A percentile compares a stretch with the other conserved stretches of the same genome.
Conservation (phyloP, 495 filamentous ascomycete genomes). For the Glonium stellatum region DNA sequence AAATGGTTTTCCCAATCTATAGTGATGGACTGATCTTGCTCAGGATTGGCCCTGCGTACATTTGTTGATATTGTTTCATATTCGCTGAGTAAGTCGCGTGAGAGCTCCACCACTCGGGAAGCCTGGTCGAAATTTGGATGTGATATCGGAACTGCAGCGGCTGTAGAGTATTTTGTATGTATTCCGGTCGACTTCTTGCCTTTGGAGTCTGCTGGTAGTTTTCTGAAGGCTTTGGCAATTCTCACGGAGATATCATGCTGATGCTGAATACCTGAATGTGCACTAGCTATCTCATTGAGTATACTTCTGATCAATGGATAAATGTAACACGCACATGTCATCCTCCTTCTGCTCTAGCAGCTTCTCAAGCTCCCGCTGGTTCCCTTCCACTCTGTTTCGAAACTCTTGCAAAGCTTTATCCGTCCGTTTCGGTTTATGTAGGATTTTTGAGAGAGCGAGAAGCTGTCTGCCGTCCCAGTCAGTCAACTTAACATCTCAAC, state of each 20-base stretch:
- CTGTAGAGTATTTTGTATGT: constrained; percentile 5
- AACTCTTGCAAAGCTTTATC: constrained; percentile 10
- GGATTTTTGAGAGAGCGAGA: constrained; percentile 3
- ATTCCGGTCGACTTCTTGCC: neutral
- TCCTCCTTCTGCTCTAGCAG: constrained; percentile 6
- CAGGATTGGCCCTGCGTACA: neutral
- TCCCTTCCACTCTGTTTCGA: neutral
- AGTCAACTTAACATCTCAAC: neutral
- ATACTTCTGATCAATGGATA: neutral
- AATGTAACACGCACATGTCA: constrained; percentile 6
- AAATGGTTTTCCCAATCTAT: constrained; percentile 11
- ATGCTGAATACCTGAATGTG: too few species aligned
- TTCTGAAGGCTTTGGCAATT: neutral
- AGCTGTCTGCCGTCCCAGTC: neutral
- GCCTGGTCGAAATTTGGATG: constrained; percentile 1
- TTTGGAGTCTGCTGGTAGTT: neutral
- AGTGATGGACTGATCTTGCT: neutral
- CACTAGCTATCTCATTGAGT: neutral
- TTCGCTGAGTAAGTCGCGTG: constrained; percentile 1
- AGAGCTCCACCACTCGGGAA: neutral
- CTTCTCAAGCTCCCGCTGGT: constrained; percentile 4
- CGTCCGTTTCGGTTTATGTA: constrained; percentile 5
- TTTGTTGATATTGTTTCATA: constrained; percentile 7
- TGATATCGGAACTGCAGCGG: neutral
- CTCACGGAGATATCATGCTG: neutral